Evolutionary conservation across 2,329 filamentous ascomycete genomes (phyloP), one percentile per base, ranked within the genome.

Genomic region (Aureobasidium musti): DNA sequence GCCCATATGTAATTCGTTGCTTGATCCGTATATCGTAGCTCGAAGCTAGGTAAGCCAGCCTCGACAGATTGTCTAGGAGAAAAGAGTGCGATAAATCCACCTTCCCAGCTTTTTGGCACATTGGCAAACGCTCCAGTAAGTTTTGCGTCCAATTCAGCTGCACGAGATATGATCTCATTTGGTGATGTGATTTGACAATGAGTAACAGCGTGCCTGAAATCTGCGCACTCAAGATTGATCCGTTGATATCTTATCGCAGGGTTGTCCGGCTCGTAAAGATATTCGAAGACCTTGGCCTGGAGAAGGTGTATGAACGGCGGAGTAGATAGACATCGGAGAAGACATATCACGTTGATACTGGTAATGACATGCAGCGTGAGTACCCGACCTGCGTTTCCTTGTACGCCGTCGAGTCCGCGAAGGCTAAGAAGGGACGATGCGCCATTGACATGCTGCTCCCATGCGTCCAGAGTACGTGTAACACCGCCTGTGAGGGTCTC

Each of bases 371-470:
- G 61, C 5, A 64, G 23, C 8, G 61, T 64, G 17, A 64, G 28
- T 6, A 64, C 47, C 7, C 61, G 33, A 4, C 61, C 61, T 8
- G 28, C 26, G 1, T 10, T 45, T 13, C 35, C 35, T 54, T 54
- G 33, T 13, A 64, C 47, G 14, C 61, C 61, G 17, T 60, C n/a
- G 21, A 50, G 45, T 6, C 65, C 65, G 21, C 65, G 53, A 17
- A 60, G 47, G 13, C 33, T 37, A 23, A 66, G 43, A 7, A 66
- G 23, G 5, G 65, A 35, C 1, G 65, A 14, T 14, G 65, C 35
- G 14, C 65, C 65, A 23, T 66, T 52, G 23, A 66, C 50, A 53
- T 66, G 65, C 17, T 60, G 53, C 21, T 59, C 65, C 65, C 65
- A 66, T 30, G 53, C 53, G 13, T 52, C 56, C 11, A 66, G 26